Conservation (phyloP, 345 rosid genomes). For the Xanthoceras sorbifolium region DNA sequence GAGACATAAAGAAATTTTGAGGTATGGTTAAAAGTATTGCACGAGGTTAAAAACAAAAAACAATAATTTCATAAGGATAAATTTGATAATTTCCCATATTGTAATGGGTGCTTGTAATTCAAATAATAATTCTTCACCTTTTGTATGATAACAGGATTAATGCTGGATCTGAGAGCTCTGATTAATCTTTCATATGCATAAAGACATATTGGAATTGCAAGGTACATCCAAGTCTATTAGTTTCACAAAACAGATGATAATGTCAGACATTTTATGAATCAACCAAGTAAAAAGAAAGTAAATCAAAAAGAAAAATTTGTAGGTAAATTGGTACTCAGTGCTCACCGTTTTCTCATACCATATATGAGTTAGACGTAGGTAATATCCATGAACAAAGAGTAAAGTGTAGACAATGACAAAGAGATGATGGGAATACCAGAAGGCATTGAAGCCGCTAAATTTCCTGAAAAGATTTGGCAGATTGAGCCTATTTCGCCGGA, state of each 20-base stretch:
- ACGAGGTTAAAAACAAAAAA: no score
- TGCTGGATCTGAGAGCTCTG: conserved; percentile 70
- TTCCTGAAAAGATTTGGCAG: conserved; percentile 63
- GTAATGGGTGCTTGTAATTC: neutral
- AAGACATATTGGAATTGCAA: conserved; percentile 58
- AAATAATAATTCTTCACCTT: conserved; percentile 45
- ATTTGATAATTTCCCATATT: no score
- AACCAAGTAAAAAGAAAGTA: neutral
- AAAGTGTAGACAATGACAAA: conserved; percentile 71
- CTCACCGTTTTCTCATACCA: conserved; percentile 73
- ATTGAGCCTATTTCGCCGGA: conserved; percentile 57
- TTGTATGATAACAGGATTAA: conserved; percentile 56
- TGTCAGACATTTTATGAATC: neutral
- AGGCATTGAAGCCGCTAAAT: conserved; percentile 82
- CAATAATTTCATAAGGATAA: no score
- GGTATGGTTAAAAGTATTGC: no score
- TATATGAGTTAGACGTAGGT: conserved; percentile 53
- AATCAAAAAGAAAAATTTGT: no score
- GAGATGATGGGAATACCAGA: conserved; percentile 85
- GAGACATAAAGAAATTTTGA: no score
- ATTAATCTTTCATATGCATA: conserved; percentile 64
- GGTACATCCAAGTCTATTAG: conserved; percentile 79
- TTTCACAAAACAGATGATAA: no score
- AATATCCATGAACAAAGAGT: conserved; percentile 66
- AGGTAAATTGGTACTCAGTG: no score